phyloP scores from a whole-genome alignment of 1,139 yeast species.

The Yamadazyma spencermartinsiae region DNA sequence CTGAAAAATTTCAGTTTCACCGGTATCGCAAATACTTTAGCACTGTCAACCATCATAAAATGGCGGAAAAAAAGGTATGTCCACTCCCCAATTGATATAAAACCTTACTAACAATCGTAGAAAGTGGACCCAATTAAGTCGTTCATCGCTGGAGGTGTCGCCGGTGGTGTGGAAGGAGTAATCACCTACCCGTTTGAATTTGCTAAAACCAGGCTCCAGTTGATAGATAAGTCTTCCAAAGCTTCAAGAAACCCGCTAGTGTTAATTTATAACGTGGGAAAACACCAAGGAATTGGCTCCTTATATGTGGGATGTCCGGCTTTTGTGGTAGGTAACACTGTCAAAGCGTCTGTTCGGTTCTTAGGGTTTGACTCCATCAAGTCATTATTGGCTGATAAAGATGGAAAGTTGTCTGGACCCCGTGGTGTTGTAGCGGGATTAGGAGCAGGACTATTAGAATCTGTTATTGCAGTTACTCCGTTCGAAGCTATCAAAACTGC shows the following conservation, averaged over 20 bases:
- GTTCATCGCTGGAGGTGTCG: constrained; percentile 89
- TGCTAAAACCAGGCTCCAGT: constrained; percentile 90
- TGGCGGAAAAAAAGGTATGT: constrained; percentile 11
- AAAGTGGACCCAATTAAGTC: constrained; percentile 66
- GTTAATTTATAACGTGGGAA: constrained; percentile 71
- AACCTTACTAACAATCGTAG: constrained; percentile 10
- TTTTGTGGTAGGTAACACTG: constrained; percentile 92
- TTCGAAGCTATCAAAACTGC: constrained; percentile 97
- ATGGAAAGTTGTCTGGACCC: constrained; percentile 86
- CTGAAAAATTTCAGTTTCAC: constrained; percentile 1
- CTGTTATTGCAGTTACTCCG: constrained; percentile 93
- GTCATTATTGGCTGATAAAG: constrained; percentile 69
- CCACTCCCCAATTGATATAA: too few species aligned
- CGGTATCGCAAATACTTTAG: constrained; percentile 7
- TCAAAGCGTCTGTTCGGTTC: constrained; percentile 91
- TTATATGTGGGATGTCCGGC: constrained; percentile 98
- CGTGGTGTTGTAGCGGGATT: constrained; percentile 93
- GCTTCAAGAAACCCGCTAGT: constrained; percentile 82
- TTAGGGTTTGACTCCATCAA: constrained; percentile 90
- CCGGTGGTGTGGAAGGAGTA: constrained; percentile 91
- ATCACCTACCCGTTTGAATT: constrained; percentile 95
- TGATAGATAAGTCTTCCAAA: constrained; percentile 67
- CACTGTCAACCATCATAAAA: constrained; percentile 1
- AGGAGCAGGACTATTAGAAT: constrained; percentile 93
- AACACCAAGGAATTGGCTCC: constrained; percentile 75